Evolutionary conservation across 306 rosid species (phyloP).

Genomic region (Astragalus glycyphyllos): DNA sequence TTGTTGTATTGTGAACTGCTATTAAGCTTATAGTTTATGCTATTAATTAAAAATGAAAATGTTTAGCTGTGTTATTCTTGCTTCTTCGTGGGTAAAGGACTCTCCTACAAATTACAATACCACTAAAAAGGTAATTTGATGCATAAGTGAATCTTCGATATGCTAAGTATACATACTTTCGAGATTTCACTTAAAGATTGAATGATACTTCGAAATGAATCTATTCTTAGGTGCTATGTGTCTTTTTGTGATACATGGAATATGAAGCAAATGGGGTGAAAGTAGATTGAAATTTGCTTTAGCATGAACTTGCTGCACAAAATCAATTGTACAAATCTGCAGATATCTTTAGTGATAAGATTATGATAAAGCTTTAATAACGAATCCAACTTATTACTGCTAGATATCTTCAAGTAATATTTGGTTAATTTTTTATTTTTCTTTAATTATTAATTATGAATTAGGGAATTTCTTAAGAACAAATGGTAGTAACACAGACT

Average conservation of each 20-base stretch:
- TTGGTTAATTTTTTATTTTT: too few species aligned
- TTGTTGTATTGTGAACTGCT: constrained; percentile 46
- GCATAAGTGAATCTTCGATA: constrained; percentile 8
- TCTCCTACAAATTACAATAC: not conserved
- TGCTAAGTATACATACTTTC: constrained; percentile 2
- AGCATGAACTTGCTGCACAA: too few species aligned
- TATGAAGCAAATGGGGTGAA: not conserved
- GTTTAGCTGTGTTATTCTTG: constrained; percentile 12
- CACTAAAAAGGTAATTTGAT: not conserved
- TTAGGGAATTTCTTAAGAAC: too few species aligned
- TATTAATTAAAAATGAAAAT: constrained; percentile 44
- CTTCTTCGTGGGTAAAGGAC: not conserved
- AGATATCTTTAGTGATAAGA: too few species aligned
- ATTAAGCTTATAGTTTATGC: constrained; percentile 38
- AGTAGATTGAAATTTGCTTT: too few species aligned
- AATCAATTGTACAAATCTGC: too few species aligned
- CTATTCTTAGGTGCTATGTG: too few species aligned
- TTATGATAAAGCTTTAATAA: too few species aligned
- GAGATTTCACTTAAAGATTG: constrained; percentile 27
- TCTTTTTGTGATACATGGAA: not conserved
- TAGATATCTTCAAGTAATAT: too few species aligned
- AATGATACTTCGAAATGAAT: constrained; percentile 28
- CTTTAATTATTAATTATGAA: too few species aligned
- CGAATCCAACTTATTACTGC: too few species aligned
- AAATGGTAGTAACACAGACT: too few species aligned